These are phyloP conservation scores for Exophiala dermatitidis DNA, from an alignment of 2,329 filamentous ascomycete species.

Conservation along the genomic window DNA sequence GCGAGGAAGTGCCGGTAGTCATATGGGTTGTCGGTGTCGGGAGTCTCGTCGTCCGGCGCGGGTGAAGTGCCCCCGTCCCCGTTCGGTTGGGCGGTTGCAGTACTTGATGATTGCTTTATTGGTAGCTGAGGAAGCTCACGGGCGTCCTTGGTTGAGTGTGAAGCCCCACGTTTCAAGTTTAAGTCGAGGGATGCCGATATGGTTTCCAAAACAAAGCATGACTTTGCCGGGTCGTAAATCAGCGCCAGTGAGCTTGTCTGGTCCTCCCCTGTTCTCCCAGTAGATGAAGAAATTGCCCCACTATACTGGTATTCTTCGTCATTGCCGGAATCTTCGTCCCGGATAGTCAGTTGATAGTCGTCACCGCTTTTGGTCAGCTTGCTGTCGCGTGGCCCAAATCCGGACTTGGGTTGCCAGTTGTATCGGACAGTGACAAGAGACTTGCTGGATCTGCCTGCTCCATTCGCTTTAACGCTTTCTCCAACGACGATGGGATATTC, in stretches of 20 bases:
- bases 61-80: slow-evolving; percentile 23
- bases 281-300: not conserved
- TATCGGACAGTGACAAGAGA: slow-evolving; percentile 39
- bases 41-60: slow-evolving; percentile 35
- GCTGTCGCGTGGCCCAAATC: slow-evolving; percentile 21
- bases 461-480: slow-evolving; percentile 34
- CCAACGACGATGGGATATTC: slow-evolving; percentile 43
- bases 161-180: slow-evolving; percentile 66
- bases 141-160: slow-evolving; percentile 11
- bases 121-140: slow-evolving; percentile 17
- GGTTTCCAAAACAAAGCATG: slow-evolving; percentile 74
- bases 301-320: slow-evolving; percentile 11
- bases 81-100: slow-evolving; percentile 22
- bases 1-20: slow-evolving; percentile 45
- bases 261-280: slow-evolving; percentile 10
- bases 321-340: slow-evolving; percentile 6
- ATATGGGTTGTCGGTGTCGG: slow-evolving; percentile 43
- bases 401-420: slow-evolving; percentile 40
- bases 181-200: slow-evolving; percentile 78
- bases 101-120: slow-evolving; percentile 12
- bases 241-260: slow-evolving; percentile 44
- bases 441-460: slow-evolving; percentile 25
- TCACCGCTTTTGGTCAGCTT: slow-evolving; percentile 16
- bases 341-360: slow-evolving; percentile 14
- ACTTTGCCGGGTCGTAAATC: slow-evolving; percentile 65